Evolutionary conservation across 441 rosid genomes (phyloP), one percentile per base, ranked within the genome.

Genomic region (Populus tomentosa): DNA sequence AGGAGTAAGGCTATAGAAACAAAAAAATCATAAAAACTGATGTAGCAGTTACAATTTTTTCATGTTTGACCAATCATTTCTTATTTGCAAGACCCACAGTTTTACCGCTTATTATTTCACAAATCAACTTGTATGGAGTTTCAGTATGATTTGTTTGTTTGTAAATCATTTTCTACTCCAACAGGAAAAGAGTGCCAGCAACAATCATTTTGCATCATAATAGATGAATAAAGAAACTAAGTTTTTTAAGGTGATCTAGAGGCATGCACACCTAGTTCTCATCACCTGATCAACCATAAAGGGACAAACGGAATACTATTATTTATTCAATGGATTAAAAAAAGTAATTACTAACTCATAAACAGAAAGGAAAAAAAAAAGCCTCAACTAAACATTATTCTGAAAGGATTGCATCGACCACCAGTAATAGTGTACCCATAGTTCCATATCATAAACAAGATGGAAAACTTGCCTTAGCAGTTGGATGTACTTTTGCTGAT

Each of bases 401-500:
- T 28, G 42, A 26, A 28, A 42, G 21, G 71, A 59, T n/a, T 75
- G 67, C 8, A 62, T n/a, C 6, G 14, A 30, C 56, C 69, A 32
- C 26, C 32, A 20, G 42, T 62, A 38, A 14, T 1, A 46, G 14
- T 46, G 23, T 61, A 69, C 26, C 26, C 6, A n/a, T 32, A 26
- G 16, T 78, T 40, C 28, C 61, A 24, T 61, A 56, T 46, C 16
- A 74, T 32, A 69, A 78, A 71, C 61, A 42, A 79, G 76, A 67
- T 38, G 21, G 33, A 77, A 76, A 79, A 74, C 35, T 73, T 79
- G 92, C 99, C 97, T 95, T 94, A 0, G 99, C 97, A 82, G 94
- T 95, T 77, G 94, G 94, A 83, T 95, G 98, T 40, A 92, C 91
- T 90, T 95, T 93, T 62, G 99, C 99, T 46, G 99, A 95, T 78